These are phyloP conservation scores for Globisporangium rhizosaccharum DNA, from an alignment of 352 stramenopile genomes.

Conservation along the genomic window DNA sequence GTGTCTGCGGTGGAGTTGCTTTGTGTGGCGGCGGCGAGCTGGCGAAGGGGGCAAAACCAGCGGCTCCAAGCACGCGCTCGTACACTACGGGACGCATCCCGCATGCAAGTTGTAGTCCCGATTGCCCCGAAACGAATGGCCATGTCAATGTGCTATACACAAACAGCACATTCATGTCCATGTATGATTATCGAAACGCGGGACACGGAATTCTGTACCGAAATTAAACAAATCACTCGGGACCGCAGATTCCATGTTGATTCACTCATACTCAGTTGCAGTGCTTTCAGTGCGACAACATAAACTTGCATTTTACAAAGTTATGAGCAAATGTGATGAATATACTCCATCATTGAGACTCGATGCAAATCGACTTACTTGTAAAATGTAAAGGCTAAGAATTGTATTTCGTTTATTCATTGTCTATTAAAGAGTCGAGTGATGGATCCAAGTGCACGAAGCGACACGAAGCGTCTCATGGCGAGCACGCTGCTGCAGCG, in stretches of 20 bases:
- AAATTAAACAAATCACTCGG: not conserved
- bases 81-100: too few relatives aligned
- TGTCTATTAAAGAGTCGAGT: not conserved
- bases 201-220: too few relatives aligned
- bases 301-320: not conserved
- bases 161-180: not conserved
- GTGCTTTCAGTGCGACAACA: not conserved
- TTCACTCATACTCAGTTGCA: not conserved
- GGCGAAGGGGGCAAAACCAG: slow-evolving; percentile 7
- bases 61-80: slow-evolving; percentile 3
- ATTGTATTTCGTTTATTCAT: too few relatives aligned
- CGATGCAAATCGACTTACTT: too few relatives aligned
- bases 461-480: not conserved
- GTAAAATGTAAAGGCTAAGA: too few relatives aligned
- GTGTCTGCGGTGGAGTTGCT: slow-evolving; percentile 13
- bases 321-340: too few relatives aligned
- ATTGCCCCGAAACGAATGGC: not conserved
- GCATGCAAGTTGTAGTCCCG: not conserved
- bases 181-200: not conserved
- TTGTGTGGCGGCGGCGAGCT: slow-evolving; percentile 9
- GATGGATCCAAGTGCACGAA: not conserved
- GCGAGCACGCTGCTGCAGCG: not conserved
- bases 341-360: too few relatives aligned
- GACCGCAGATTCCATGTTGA: too few relatives aligned
- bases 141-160: too few relatives aligned